Evolutionary conservation across 345 rosid genomes (phyloP), one percentile per base, ranked within the genome.

Genomic region (Hypericum perforatum): DNA sequence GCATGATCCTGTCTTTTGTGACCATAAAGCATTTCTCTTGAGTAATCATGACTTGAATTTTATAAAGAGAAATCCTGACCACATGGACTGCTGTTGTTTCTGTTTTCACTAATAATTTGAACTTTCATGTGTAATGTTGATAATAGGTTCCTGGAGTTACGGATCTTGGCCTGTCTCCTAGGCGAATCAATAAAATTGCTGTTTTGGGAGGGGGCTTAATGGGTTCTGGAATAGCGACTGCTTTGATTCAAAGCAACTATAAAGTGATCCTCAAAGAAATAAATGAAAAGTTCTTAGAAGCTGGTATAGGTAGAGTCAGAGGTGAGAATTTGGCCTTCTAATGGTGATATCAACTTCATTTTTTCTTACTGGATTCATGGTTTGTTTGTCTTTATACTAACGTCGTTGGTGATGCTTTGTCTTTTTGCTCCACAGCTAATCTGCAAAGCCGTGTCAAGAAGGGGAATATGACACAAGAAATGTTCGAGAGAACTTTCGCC

Each of bases 201-300:
- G 73, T 92, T 51, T 75, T 92, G 59, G 98, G 98, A 12, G 97
- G 98, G 47, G 98, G 98, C 57, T 76, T 85, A 40, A 92, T 92
- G 98, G 98, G 97, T 60, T 92, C 97, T 46, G 98, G 98, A 67
- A 92, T 92, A 62, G 97, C 97, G 53, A 92, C 97, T 52, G 86
- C 91, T 8, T 68, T 92, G 67, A 66, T 92, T 46, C 91, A 82
- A 58, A 70, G 86, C 70, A 85, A 82, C 66, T 92, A 85, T 64
- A 71, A 78, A 2, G 98, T 92, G 56, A 74, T 88, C 52, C 69
- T 92, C 61, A 92, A 92, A 69, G 98, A 85, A 82, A 89, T 92
- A 47, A 88, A 85, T 66, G 84, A 82, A 41, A 80, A 88, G 52
- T 83, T 85, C 72, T 67, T 92, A 82, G 81, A 85, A 68, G 82